phyloP scores from a whole-genome alignment of 108 stramenopile genomes.

The Skeletonema grethae region DNA sequence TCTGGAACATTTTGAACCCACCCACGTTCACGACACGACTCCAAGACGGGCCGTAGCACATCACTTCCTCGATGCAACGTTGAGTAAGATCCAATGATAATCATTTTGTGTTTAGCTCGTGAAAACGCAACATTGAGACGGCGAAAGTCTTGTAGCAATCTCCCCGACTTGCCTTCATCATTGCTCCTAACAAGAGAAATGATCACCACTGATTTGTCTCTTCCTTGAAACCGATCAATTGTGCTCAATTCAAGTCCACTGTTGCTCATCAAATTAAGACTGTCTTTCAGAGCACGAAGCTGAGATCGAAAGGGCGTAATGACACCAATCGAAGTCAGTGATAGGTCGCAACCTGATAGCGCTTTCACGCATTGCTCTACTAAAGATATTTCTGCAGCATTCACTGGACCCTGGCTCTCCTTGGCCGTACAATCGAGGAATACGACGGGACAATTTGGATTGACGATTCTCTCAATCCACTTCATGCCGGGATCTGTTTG shows the following conservation, averaged over 20 bases:
- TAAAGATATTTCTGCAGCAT: constrained; percentile 59
- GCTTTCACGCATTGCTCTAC: constrained; percentile 53
- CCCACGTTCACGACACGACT: constrained; percentile 39
- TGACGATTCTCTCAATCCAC: constrained; percentile 47
- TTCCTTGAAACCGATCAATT: constrained; percentile 91
- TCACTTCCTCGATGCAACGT: constrained; percentile 69
- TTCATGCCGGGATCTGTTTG: constrained; percentile 14
- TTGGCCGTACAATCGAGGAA: constrained; percentile 91
- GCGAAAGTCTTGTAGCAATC: constrained; percentile 76
- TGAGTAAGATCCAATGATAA: constrained; percentile 82
- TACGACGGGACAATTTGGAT: constrained; percentile 76
- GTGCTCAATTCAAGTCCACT: constrained; percentile 86
- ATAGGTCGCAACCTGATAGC: constrained; percentile 55
- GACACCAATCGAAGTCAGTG: constrained; percentile 66
- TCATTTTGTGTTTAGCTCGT: constrained; percentile 87
- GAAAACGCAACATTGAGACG: constrained; percentile 92
- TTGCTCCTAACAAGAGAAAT: constrained; percentile 89
- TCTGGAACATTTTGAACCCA: constrained; percentile 30
- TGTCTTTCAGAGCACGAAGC: constrained; percentile 41
- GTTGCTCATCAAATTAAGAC: constrained; percentile 27
- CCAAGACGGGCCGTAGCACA: constrained; percentile 68
- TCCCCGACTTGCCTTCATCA: constrained; percentile 61
- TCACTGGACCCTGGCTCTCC: constrained; percentile 55
- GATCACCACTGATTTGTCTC: constrained; percentile 87
- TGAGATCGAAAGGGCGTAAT: constrained; percentile 95